Evolutionary conservation across 2,329 filamentous ascomycete species (phyloP), one percentile per base, ranked within the genome.

Genomic region (Alternaria triticina): DNA sequence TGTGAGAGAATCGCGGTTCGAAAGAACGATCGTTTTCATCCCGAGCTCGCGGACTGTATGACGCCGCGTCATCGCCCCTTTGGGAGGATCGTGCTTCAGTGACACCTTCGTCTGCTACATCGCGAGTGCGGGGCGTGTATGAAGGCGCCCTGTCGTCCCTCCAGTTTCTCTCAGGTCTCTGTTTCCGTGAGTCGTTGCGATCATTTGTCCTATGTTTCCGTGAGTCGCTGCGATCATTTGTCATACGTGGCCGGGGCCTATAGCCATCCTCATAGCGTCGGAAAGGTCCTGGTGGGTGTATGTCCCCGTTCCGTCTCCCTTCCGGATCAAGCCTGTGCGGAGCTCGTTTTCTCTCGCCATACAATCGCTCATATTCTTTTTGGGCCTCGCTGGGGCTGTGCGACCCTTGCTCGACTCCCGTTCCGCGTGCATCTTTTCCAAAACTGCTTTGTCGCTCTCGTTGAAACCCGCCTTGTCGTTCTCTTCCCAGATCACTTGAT

Each of bases 1-100:
- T 60, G 25, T 52, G 57, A 40, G 55, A 47, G 17, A 56, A 56
- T 17, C 51, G 45, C 25, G 59, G 25, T 43, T 54, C 57, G 5
- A 36, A 27, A 2, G 28, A 49, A 27, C 33, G 50, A 10, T 45
- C 59, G 30, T 51, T 46, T 20, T 13, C 12, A 13, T 52, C 55
- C 10, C 40, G 46, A 22, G 12, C 23, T 20, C n/a, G 46, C 23
- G 28, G 40, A 22, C 25, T 30, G 28, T 59, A 40, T 20, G 50
- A 23, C 5, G 23, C 6, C 4, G 28, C 13, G 8, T 23, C 28
- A 7, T 30, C 13, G 6, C 25, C 27, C 11, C 9, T 15, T 54
- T 25, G 17, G 7, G 54, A 56, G 23, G 20, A 56, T 25, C 51
- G 51, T 15, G 51, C 36, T 23, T 40, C 30, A 15, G 20, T 17